Conservation (phyloP, 73 alveolate genomes). For the Tetrahymena malaccensis region DNA sequence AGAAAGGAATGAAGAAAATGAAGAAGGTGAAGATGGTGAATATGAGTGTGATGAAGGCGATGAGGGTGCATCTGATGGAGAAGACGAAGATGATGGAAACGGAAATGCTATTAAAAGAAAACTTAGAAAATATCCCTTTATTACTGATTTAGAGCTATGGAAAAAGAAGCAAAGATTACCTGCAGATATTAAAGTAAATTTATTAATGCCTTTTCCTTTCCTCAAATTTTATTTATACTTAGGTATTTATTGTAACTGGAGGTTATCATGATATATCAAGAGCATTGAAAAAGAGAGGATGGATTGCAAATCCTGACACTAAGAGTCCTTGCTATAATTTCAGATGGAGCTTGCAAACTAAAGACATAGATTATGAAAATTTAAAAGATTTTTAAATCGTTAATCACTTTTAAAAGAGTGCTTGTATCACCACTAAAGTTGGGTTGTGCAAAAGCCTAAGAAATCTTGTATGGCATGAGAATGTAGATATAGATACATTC, state of each 20-base stretch:
- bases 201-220: background rate
- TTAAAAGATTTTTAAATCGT: slow-evolving; percentile 69
- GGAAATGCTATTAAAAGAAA: background rate
- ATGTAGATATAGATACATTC: slow-evolving; percentile 89
- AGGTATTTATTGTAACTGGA: slow-evolving; percentile 67
- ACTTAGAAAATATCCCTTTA: slow-evolving; percentile 25
- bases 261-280: slow-evolving; percentile 77
- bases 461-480: slow-evolving; percentile 79
- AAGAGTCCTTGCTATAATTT: slow-evolving; percentile 80
- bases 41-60: slow-evolving; percentile 7
- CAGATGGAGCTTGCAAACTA: slow-evolving; percentile 72
- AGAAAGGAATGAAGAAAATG: slow-evolving; percentile 8
- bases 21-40: background rate
- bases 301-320: slow-evolving; percentile 88
- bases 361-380: slow-evolving; percentile 74
- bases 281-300: slow-evolving; percentile 84
- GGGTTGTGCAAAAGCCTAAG: slow-evolving; percentile 82
- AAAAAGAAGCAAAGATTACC: slow-evolving; percentile 45
- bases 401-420: slow-evolving; percentile 80
- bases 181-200: slow-evolving; percentile 5
- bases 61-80: slow-evolving; percentile 1
- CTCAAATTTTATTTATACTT: background rate
- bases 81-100: slow-evolving; percentile 23
- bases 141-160: slow-evolving; percentile 42
- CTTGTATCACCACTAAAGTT: slow-evolving; percentile 86